phyloP scores from a whole-genome alignment of 2,329 filamentous ascomycete genomes.

The Cordyceps fumosorosea region DNA sequence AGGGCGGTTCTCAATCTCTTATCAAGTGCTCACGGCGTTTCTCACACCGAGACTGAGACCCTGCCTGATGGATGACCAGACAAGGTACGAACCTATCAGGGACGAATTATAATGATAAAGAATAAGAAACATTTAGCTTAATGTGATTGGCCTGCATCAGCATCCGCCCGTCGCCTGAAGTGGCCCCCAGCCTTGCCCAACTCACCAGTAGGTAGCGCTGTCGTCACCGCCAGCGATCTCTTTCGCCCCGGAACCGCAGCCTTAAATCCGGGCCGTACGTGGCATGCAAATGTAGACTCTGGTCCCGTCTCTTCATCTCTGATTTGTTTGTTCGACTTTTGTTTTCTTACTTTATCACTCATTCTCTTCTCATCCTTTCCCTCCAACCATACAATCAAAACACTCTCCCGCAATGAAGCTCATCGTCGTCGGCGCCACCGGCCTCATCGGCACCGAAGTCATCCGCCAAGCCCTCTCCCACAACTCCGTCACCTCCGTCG shows the following conservation, averaged over 20 bases:
- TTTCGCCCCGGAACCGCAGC: neutral
- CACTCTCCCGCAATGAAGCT: slow-evolving; percentile 35
- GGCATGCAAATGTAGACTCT: neutral
- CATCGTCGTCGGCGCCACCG: slow-evolving; percentile 35
- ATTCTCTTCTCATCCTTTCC: no score
- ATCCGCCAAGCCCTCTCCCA: slow-evolving; percentile 34
- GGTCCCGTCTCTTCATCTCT: no score
- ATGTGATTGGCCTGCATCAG: neutral
- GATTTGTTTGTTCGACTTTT: no score
- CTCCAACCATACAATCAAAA: neutral
- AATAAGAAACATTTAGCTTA: no score
- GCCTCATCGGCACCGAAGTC: slow-evolving; percentile 36
- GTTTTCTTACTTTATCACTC: no score
- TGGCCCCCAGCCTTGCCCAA: neutral
- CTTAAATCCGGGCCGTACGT: slow-evolving; percentile 1
- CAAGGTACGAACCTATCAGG: no score
- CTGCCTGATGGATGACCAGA: no score
- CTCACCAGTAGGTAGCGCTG: neutral
- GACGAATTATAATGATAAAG: no score
- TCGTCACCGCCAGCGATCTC: neutral
- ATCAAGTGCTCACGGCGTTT: no score
- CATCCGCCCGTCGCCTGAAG: neutral
- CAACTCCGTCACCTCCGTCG: slow-evolving; percentile 31
- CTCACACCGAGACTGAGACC: no score
- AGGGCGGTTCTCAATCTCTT: no score